Base-by-base conservation (phyloP, 2,329 filamentous ascomycete species). In the Claviceps sp. region DNA sequence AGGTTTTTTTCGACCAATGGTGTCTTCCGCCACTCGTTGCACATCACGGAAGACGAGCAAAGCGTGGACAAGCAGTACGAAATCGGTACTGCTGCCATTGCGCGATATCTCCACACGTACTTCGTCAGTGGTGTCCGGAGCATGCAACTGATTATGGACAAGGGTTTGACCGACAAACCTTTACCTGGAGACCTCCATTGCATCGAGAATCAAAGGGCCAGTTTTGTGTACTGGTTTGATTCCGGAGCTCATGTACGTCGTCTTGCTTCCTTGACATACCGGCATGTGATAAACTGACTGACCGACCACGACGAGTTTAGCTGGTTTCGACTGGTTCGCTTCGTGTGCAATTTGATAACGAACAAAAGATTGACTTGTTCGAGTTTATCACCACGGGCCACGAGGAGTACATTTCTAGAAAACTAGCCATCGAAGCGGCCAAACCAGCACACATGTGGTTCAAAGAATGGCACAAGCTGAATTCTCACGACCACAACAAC, bases 81-180 rank as follows among this genome's bases (percentile, higher is more conserved):
- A 64, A 89, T 97, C 48, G 80, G 84, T 2, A 87, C 81, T 54
- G 80, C 89, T 3, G 87, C 87, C 1, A 74, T 98, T 46, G 81
- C 91, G 38, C 82, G 91, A 61, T 97, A 93, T 67, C 96, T 95
- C 65, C 82, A 86, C 60, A 90, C 88, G 0, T 85, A 95, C 61
- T 96, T 93, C 64, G 84, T 85, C 53, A 91, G 88, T 55, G 90
- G 89, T 6, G 83, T 96, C 52, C 85, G 80, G 59, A 87, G 83
- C 51, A 87, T 97, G 60, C 89, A 95, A 65, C 78, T 97, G 64
- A 81, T 89, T 22, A 77, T 95, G 60, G 89, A 95, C 59, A 83
- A 81, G 61, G 73, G 74, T 2, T 74, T 71, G 1, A 68, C 68
- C 0, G 80, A 84, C 56, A 73, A 73, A 49, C 69, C 74, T 10